phyloP scores from a whole-genome alignment of 2,329 filamentous ascomycete genomes.

The Cordyceps pruinosa region DNA sequence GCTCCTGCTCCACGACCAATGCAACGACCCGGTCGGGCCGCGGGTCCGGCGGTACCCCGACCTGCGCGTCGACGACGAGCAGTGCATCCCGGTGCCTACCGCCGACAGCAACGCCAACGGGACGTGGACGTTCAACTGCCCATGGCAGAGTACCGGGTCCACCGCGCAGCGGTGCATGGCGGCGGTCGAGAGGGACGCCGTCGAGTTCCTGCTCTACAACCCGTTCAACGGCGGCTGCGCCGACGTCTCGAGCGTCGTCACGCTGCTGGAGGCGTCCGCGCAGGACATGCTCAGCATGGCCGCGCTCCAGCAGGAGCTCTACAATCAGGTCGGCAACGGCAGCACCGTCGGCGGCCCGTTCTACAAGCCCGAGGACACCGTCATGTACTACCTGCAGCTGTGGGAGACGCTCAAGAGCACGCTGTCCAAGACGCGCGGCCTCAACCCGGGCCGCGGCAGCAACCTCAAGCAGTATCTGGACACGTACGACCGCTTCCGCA shows the following conservation, averaged over 20 bases:
- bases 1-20: constrained; percentile 30
- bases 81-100: constrained; percentile 24
- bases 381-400: constrained; percentile 23
- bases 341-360: constrained; percentile 17
- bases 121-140: constrained; percentile 30
- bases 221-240: constrained; percentile 31
- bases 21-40: constrained; percentile 23
- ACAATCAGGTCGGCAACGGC: constrained; percentile 15
- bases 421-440: constrained; percentile 21
- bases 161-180: constrained; percentile 23
- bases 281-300: constrained; percentile 24
- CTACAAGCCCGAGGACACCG: constrained; percentile 21
- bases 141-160: constrained; percentile 28
- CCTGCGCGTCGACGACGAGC: constrained; percentile 26
- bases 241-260: constrained; percentile 28
- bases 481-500: constrained; percentile 24
- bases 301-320: constrained; percentile 22
- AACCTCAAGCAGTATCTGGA: constrained; percentile 26
- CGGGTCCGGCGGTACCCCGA: constrained; percentile 23
- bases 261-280: constrained; percentile 23
- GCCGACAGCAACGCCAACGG: constrained; percentile 21
- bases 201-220: constrained; percentile 28
- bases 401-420: constrained; percentile 26
- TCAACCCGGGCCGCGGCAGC: constrained; percentile 16
- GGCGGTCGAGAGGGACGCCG: constrained; percentile 25